A percentile compares a stretch with the other conserved stretches of the same genome.
phyloP scores from a whole-genome alignment of 352 stramenopile species.

The Pythium insidiosum region DNA sequence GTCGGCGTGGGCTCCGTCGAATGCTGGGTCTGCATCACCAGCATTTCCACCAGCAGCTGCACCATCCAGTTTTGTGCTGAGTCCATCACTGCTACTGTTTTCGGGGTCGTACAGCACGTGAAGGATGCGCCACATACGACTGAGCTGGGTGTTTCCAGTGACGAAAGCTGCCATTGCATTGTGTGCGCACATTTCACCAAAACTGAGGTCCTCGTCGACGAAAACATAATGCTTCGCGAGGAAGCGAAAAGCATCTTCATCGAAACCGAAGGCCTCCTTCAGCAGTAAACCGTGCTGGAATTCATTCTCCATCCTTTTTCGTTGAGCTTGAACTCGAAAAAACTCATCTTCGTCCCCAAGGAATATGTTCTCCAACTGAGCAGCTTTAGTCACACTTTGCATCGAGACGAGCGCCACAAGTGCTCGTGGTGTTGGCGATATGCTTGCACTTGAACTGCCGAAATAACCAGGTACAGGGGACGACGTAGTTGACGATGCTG shows the following conservation, averaged over 20 bases:
- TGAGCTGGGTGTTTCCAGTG: conserved; percentile 60
- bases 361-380: conserved; percentile 64
- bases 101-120: conserved; percentile 60
- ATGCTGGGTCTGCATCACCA: too few species aligned
- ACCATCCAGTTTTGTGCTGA: conserved; percentile 2
- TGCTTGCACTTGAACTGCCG: conserved; percentile 15
- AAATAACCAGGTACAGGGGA: conserved; percentile 20
- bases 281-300: conserved; percentile 63
- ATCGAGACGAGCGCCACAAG: conserved; percentile 68
- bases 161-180: conserved; percentile 77
- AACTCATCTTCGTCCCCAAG: conserved; percentile 55
- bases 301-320: conserved; percentile 51
- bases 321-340: conserved; percentile 34
- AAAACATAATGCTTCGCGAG: conserved; percentile 68
- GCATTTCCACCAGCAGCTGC: not conserved
- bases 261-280: conserved; percentile 79
- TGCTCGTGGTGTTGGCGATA: conserved; percentile 46
- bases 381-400: conserved; percentile 57
- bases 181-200: conserved; percentile 72
- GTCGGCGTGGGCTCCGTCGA: too few species aligned
- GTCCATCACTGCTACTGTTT: conserved; percentile 11
- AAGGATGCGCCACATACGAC: conserved; percentile 84
- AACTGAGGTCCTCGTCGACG: conserved; percentile 28
- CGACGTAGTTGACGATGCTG: conserved; percentile 29
- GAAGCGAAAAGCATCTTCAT: conserved; percentile 81